A percentile compares a stretch with the other conserved stretches of the same genome.
phyloP scores from a whole-genome alignment of 2,329 filamentous ascomycete species.

The Rutstroemia sp. region DNA sequence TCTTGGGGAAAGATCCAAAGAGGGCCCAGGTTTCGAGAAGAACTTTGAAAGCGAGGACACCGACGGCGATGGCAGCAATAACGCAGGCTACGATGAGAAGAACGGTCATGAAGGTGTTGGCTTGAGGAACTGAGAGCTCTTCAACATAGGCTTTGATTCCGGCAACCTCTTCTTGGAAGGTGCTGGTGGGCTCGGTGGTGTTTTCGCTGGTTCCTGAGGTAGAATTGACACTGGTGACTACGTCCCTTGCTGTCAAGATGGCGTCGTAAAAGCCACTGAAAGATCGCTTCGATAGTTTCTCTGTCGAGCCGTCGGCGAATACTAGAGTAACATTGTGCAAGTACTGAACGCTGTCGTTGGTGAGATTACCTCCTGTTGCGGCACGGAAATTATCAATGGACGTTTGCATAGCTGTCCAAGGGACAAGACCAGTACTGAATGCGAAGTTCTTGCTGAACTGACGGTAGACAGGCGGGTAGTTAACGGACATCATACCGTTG shows the following conservation, averaged over 20 bases:
- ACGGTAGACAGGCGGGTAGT: constrained; percentile 79
- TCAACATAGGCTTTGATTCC: constrained; percentile 81
- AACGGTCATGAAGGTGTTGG: constrained; percentile 95
- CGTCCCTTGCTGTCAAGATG: constrained; percentile 47
- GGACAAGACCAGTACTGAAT: constrained; percentile 79
- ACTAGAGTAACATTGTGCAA: constrained; percentile 71
- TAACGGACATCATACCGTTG: constrained; percentile 92
- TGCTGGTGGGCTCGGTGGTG: constrained; percentile 16
- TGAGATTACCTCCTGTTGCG: constrained; percentile 79
- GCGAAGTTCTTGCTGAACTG: constrained; percentile 90
- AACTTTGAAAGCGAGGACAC: constrained; percentile 84
- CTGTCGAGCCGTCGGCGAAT: constrained; percentile 53
- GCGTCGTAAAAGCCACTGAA: constrained; percentile 29
- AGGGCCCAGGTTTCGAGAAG: constrained; percentile 86
- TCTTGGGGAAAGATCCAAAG: constrained; percentile 78
- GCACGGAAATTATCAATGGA: constrained; percentile 79
- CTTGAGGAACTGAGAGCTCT: constrained; percentile 73
- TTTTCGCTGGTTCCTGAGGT: constrained; percentile 21
- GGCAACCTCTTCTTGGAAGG: constrained; percentile 48
- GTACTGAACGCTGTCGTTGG: constrained; percentile 65
- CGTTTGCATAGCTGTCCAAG: constrained; percentile 72
- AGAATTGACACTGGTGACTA: constrained; percentile 39
- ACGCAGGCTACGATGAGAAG: constrained; percentile 83
- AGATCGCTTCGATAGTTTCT: constrained; percentile 47
- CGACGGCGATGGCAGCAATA: constrained; percentile 74